A percentile compares a stretch with the other conserved stretches of the same genome.
Conservation (phyloP, 1,139 yeast genomes). For the Protomyces lactucae-debilis region DNA sequence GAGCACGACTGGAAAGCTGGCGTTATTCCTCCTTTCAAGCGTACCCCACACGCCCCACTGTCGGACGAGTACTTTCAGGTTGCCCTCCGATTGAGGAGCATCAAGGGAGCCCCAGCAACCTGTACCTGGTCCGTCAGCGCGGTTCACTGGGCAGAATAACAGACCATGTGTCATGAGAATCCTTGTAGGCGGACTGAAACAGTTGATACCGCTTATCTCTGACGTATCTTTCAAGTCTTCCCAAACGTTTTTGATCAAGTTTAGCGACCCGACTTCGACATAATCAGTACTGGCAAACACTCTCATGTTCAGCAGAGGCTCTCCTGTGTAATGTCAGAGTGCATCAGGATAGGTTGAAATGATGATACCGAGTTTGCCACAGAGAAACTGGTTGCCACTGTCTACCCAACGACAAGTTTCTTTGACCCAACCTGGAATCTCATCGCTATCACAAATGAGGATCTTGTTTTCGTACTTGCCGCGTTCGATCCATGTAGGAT, state of each 20-base stretch:
- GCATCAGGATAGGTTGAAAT: too few relatives aligned
- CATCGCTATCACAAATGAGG: background rate
- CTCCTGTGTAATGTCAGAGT: too few relatives aligned
- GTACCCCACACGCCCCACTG: background rate
- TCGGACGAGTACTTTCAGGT: background rate
- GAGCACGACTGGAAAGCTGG: background rate
- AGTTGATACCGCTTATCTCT: too few relatives aligned
- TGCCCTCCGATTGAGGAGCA: background rate
- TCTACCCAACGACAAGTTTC: background rate
- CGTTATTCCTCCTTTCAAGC: background rate
- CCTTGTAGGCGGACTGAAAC: too few relatives aligned
- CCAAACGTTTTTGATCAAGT: background rate
- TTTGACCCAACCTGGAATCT: background rate
- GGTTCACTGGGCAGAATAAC: background rate
- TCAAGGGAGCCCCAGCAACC: background rate
- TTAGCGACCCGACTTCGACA: background rate
- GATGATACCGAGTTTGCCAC: background rate
- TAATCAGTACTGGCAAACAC: background rate
- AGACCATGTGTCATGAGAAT: background rate
- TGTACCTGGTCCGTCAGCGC: background rate
- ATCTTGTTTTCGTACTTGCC: background rate
- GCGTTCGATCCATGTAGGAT: too few relatives aligned
- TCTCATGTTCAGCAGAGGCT: background rate
- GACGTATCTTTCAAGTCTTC: background rate
- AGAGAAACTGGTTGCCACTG: background rate